Evolutionary conservation across 495 filamentous ascomycete species (phyloP).

Genomic region (Annulohypoxylon bovei): DNA sequence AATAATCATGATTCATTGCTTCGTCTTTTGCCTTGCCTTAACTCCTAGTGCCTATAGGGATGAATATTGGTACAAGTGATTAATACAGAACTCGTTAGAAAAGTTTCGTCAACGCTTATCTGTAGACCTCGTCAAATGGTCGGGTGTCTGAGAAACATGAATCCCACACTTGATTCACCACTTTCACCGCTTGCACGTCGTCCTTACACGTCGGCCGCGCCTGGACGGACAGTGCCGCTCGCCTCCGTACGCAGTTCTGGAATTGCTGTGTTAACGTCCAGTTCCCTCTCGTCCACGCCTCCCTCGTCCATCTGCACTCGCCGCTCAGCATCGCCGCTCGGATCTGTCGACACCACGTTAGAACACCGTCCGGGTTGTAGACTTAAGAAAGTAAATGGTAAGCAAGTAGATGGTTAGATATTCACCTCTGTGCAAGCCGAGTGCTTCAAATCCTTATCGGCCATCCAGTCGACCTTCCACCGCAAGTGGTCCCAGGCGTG

Average conservation of each 20-base stretch:
- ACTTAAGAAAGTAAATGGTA: not conserved
- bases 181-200: slow-evolving; percentile 83
- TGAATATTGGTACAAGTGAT: slow-evolving; percentile 21
- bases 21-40: slow-evolving; percentile 2
- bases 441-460: slow-evolving; percentile 76
- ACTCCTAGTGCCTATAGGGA: not conserved
- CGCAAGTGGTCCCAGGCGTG: slow-evolving; percentile 94
- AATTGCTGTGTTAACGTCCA: slow-evolving; percentile 91
- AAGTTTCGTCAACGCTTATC: slow-evolving; percentile 60
- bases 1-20: slow-evolving; percentile 3
- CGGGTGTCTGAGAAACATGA: slow-evolving; percentile 94
- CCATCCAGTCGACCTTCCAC: slow-evolving; percentile 85
- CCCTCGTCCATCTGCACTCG: slow-evolving; percentile 90
- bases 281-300: slow-evolving; percentile 83
- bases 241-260: slow-evolving; percentile 86
- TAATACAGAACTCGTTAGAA: slow-evolving; percentile 27
- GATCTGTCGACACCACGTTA: slow-evolving; percentile 65
- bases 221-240: slow-evolving; percentile 80
- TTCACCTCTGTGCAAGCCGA: slow-evolving; percentile 92
- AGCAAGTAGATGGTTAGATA: not conserved
- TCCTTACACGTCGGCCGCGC: slow-evolving; percentile 82
- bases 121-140: slow-evolving; percentile 96
- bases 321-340: slow-evolving; percentile 90
- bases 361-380: not conserved
- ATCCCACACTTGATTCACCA: slow-evolving; percentile 97